Base-by-base conservation (phyloP, 495 filamentous ascomycete genomes). In the Neurospora hispaniola region DNA sequence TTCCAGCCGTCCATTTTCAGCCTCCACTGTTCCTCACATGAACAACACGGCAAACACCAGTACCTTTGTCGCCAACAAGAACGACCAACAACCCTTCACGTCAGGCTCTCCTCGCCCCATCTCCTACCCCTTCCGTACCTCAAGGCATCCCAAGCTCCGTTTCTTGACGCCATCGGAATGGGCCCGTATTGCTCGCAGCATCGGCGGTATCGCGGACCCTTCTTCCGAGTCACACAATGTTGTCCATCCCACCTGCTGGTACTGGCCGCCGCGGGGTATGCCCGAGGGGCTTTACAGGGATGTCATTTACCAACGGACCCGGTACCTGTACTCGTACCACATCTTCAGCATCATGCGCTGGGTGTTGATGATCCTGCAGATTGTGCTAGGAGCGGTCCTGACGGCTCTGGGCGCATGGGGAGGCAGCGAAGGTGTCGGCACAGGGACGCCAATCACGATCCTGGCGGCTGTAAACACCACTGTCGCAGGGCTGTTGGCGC, bases 381-480 rank as follows among this genome's bases (percentile, higher is more conserved):
- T 86, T 68, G 77, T 81, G 11, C 73, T 86, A 42, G 82, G 83
- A 54, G 83, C 84, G 16, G 76, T 82, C 2, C 75, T 86, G 71
- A 86, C 84, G 0, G 84, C 84, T 0, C 79, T 86, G 41, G 84
- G 84, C 1, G 82, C 82, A 2, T 42, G 81, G 27, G 44, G 79
- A 3, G 31, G 43, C 10, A 77, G 74, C 31, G 14, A 78, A 5
- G 79, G 79, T 1, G 31, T 48, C 16, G 76, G 74, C 23, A n/a
- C 77, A 4, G 79, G 80, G 16, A 79, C 74, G 2, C 75, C 79
- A 41, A 83, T 86, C 59, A 87, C 85, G 2, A 71, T 83, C 16
- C 78, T 87, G 5, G 86, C 84, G 2, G 84, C 84, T 14, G 71
- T 84, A 69, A 86, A 86, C 75, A 87, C 86, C 0, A 76, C 85